phyloP scores from a whole-genome alignment of 2,329 filamentous ascomycete species.

The Ophiostoma sp. region DNA sequence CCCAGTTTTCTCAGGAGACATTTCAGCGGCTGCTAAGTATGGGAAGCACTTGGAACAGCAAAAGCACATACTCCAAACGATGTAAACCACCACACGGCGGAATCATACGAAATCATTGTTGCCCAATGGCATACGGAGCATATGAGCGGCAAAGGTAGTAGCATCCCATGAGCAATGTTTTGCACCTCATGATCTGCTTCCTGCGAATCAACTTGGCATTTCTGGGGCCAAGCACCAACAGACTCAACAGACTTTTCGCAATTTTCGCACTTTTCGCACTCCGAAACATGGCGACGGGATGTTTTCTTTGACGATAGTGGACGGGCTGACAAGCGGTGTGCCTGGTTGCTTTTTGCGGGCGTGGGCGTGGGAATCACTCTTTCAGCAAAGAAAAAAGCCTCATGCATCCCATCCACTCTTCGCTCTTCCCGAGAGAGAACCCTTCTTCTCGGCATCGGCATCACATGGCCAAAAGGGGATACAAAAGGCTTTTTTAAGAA shows the following conservation, averaged over 20 bases:
- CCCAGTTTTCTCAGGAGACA: no score
- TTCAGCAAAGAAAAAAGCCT: background rate
- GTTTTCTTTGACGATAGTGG: background rate
- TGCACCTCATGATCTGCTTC: background rate
- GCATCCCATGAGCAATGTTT: background rate
- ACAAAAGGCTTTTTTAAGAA: background rate
- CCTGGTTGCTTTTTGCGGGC: background rate
- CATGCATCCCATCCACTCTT: background rate
- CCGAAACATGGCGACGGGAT: background rate
- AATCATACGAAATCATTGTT: background rate
- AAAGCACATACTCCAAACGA: background rate
- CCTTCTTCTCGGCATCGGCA: background rate
- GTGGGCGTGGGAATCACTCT: background rate
- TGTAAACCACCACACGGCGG: background rate
- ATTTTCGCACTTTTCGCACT: no score
- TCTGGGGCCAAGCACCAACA: background rate
- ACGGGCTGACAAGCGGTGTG: background rate
- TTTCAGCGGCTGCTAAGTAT: background rate
- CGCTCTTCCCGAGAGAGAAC: background rate
- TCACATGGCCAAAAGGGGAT: conserved; percentile 1
- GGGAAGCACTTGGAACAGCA: background rate
- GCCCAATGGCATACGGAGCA: background rate
- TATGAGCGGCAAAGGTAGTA: background rate
- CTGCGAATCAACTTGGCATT: background rate
- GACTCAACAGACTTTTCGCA: background rate